Evolutionary conservation across 1,139 yeast species (phyloP).

Genomic region (Hansenula lynferdii): DNA sequence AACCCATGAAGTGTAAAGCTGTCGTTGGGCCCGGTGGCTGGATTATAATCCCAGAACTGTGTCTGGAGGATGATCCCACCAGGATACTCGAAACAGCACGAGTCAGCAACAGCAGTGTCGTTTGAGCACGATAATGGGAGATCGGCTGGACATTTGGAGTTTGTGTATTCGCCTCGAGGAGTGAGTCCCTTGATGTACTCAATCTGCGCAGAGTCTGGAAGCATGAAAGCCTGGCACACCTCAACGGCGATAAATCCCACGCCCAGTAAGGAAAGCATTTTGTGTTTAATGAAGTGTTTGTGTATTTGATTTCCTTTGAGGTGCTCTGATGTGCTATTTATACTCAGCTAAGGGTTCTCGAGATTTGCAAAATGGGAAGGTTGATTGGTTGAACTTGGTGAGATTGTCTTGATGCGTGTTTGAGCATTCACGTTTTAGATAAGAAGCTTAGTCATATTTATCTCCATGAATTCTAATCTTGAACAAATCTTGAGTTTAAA

Average conservation of each 20-base stretch:
- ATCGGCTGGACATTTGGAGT: constrained; percentile 52
- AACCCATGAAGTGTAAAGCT: constrained; percentile 81
- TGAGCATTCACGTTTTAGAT: too few species aligned
- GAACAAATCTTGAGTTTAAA: too few species aligned
- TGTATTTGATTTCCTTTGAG: too few species aligned
- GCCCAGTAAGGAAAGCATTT: not conserved
- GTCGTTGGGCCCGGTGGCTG: constrained; percentile 75
- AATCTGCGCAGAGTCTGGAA: not conserved
- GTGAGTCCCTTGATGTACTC: not conserved
- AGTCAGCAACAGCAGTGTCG: constrained; percentile 36
- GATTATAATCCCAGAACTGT: constrained; percentile 92
- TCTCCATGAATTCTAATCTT: too few species aligned
- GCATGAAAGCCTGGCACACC: not conserved
- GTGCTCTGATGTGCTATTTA: too few species aligned
- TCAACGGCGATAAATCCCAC: not conserved
- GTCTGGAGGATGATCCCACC: constrained; percentile 84
- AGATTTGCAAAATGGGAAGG: too few species aligned
- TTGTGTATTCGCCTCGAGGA: constrained; percentile 2
- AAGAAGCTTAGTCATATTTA: too few species aligned
- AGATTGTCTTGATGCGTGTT: too few species aligned
- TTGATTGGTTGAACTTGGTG: too few species aligned
- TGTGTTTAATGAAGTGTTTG: not conserved
- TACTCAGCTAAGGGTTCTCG: too few species aligned
- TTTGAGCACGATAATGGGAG: constrained; percentile 64
- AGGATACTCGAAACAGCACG: constrained; percentile 87